These are phyloP conservation scores for Eimeria brunetti DNA, from an alignment of 169 alveolate species.

Conservation along the genomic window DNA sequence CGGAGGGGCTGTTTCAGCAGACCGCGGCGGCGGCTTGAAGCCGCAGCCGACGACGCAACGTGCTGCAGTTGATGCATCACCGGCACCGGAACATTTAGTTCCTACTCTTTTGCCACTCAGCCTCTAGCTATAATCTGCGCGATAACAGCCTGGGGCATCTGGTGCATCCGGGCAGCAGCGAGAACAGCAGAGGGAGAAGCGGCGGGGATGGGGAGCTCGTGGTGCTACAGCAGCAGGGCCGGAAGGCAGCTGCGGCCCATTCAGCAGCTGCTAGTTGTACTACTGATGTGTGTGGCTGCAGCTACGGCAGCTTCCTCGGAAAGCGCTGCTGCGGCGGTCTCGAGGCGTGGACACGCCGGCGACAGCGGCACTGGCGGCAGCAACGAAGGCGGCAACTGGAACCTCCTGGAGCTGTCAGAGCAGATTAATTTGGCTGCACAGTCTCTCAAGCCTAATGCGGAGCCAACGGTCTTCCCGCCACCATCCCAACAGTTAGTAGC, in stretches of 20 bases:
- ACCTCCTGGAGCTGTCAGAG: not conserved
- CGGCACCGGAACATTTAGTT: not conserved
- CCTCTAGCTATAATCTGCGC: not conserved
- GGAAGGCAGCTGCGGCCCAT: not conserved
- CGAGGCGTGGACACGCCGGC: not conserved
- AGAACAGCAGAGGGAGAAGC: not conserved
- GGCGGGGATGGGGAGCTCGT: not conserved
- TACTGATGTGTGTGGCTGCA: not conserved
- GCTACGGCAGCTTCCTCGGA: not conserved
- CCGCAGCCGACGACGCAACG: slow-evolving; percentile 26
- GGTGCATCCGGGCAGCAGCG: not conserved
- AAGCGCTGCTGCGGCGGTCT: not conserved
- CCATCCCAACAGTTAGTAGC: slow-evolving; percentile 28
- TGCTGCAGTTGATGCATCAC: not conserved
- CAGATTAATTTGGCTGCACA: not conserved
- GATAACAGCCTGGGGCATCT: not conserved
- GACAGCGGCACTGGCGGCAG: not conserved
- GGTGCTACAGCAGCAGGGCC: not conserved
- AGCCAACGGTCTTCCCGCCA: slow-evolving; percentile 60
- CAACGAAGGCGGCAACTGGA: not conserved
- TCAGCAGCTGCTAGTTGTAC: not conserved
- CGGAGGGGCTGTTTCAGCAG: not conserved
- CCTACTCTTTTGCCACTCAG: not conserved
- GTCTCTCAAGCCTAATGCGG: slow-evolving; percentile 34
- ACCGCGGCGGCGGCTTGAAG: not conserved